These are phyloP conservation scores for Candida wancherniae DNA, from an alignment of 805 yeast species.

Conservation along the genomic window DNA sequence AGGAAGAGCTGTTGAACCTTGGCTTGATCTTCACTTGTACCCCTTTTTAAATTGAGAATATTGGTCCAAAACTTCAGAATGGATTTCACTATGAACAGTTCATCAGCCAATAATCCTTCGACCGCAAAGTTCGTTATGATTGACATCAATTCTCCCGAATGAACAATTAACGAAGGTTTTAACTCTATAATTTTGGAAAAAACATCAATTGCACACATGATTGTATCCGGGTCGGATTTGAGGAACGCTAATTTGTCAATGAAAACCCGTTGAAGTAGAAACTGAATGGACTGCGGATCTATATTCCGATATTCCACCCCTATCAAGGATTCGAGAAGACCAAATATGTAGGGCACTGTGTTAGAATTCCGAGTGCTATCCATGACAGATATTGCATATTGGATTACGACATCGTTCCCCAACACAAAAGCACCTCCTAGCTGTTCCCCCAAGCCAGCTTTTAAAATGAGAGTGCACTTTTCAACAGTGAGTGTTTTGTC, in stretches of 20 bases:
- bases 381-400: slow-evolving; percentile 12
- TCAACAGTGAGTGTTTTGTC: slow-evolving; percentile 53
- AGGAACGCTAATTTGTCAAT: slow-evolving; percentile 30
- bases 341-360: slow-evolving; percentile 41
- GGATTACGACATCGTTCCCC: slow-evolving; percentile 7
- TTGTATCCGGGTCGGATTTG: slow-evolving; percentile 53
- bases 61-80: slow-evolving; percentile 52
- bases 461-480: slow-evolving; percentile 57
- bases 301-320: slow-evolving; percentile 31
- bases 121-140: slow-evolving; percentile 28
- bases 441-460: slow-evolving; percentile 58
- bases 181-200: slow-evolving; percentile 46
- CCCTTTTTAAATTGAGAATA: slow-evolving; percentile 43
- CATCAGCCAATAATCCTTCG: slow-evolving; percentile 41
- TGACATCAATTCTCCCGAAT: slow-evolving; percentile 21
- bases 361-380: slow-evolving; percentile 15
- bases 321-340: slow-evolving; percentile 42
- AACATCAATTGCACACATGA: slow-evolving; percentile 49
- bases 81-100: slow-evolving; percentile 51
- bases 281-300: slow-evolving; percentile 27
- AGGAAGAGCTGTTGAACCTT: slow-evolving; percentile 18
- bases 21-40: slow-evolving; percentile 39
- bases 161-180: slow-evolving; percentile 46
- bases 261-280: slow-evolving; percentile 36
- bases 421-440: slow-evolving; percentile 66